Conservation (phyloP, 2,329 filamentous ascomycete species). For the Cercospora citrullina region DNA sequence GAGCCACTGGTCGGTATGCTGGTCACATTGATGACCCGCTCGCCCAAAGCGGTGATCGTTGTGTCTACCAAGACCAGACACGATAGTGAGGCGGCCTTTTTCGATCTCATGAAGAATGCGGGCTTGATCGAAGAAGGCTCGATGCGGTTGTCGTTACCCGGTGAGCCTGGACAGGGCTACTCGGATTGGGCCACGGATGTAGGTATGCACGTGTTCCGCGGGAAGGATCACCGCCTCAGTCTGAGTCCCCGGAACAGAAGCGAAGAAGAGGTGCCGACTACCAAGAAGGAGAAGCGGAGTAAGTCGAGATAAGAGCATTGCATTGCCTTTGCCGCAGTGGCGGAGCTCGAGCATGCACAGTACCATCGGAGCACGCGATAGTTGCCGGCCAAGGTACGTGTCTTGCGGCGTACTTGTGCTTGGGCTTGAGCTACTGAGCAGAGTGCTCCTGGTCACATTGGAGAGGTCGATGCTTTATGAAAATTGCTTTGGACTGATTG, state of each 20-base stretch:
- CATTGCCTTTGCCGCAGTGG: not conserved
- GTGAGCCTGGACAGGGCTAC: constrained; percentile 39
- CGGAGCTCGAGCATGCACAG: not conserved
- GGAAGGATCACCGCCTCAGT: constrained; percentile 35
- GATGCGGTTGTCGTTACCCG: constrained; percentile 36
- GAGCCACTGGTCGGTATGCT: constrained; percentile 63
- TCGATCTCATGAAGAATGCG: constrained; percentile 55
- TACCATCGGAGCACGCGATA: not conserved
- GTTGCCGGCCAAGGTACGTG: not conserved
- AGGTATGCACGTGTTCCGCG: constrained; percentile 39
- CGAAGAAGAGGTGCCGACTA: constrained; percentile 32
- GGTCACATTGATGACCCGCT: constrained; percentile 47
- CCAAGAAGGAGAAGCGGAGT: constrained; percentile 16
- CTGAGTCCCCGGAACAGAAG: constrained; percentile 35
- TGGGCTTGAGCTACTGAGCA: not conserved
- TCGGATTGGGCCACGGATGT: constrained; percentile 40
- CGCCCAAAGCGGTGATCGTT: constrained; percentile 54
- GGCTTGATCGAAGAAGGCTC: constrained; percentile 36
- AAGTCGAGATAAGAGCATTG: constrained; percentile 20
- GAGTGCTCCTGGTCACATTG: not conserved
- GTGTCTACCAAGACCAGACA: constrained; percentile 69
- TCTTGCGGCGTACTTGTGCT: not conserved
- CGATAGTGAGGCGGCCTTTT: constrained; percentile 65
- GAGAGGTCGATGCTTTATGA: not conserved
- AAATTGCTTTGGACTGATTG: not conserved